Evolutionary conservation across 2,329 filamentous ascomycete genomes (phyloP).

Genomic region (Fusarium kyushuense): DNA sequence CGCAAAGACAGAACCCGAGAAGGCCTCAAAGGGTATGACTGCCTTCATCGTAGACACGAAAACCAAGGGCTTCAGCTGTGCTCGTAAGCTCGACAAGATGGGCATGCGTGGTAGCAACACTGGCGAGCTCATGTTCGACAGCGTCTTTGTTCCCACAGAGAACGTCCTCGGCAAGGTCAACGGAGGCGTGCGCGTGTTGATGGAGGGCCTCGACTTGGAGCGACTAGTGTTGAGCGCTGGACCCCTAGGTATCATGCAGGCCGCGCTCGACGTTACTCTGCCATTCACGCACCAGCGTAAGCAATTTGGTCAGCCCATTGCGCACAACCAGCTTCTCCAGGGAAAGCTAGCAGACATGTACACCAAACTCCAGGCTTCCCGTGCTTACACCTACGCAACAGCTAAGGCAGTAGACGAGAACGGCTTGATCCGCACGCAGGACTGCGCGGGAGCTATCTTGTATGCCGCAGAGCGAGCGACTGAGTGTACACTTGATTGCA

Average conservation of each 20-base stretch:
- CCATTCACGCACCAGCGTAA: slow-evolving; percentile 90
- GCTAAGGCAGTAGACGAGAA: slow-evolving; percentile 84
- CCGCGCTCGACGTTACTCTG: slow-evolving; percentile 83
- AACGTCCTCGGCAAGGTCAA: slow-evolving; percentile 85
- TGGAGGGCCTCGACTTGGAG: slow-evolving; percentile 96
- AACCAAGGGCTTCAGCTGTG: slow-evolving; percentile 82
- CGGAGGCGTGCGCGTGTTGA: slow-evolving; percentile 87
- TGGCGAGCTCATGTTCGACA: slow-evolving; percentile 90
- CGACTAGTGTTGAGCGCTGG: slow-evolving; percentile 91
- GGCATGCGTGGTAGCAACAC: slow-evolving; percentile 98
- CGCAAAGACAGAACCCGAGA: slow-evolving; percentile 87
- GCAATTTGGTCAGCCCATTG: slow-evolving; percentile 89
- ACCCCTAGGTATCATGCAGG: slow-evolving; percentile 94
- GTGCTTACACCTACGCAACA: slow-evolving; percentile 89
- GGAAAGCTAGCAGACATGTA: slow-evolving; percentile 98
- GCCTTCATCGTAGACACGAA: slow-evolving; percentile 88
- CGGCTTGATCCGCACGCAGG: slow-evolving; percentile 81
- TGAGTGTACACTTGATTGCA: slow-evolving; percentile 86
- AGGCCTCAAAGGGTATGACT: slow-evolving; percentile 89
- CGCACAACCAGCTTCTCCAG: slow-evolving; percentile 92
- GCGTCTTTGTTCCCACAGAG: slow-evolving; percentile 86
- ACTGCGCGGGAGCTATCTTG: slow-evolving; percentile 93
- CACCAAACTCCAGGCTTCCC: slow-evolving; percentile 85
- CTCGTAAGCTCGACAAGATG: slow-evolving; percentile 95
- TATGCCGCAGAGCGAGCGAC: slow-evolving; percentile 93